Base-by-base conservation (phyloP, 2,329 filamentous ascomycete species). In the Ophiocordyceps polyrhachis-furcata region DNA sequence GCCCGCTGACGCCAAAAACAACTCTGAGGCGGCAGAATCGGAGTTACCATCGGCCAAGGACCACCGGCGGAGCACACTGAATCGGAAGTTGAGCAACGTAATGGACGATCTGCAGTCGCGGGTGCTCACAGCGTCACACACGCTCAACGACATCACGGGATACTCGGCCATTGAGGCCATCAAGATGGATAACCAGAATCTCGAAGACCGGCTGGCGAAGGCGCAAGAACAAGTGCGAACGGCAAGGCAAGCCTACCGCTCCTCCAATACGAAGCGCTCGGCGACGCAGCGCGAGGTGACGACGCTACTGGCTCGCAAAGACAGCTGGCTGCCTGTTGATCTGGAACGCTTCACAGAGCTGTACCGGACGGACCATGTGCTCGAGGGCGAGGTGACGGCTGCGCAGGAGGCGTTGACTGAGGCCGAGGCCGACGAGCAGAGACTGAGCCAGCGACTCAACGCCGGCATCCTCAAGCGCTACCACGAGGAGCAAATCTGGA, bases 401-500 rank as follows among this genome's bases (percentile, higher is more conserved):
- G 79, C 85, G 2, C 80, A 84, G 51, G 77, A 83, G 47, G 70
- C 73, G 14, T 71, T 96, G 23, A 77, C 78, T 15, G 72, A 77
- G 47, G 79, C 85, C 2, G 91, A 98, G 65, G 73, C 74, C 41
- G 76, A 84, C 29, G 78, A 93, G 48, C 83, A 94, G 62, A 79
- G 83, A 49, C 74, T 87, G 1, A 75, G 79, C 45, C 75, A 79
- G 44, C 74, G 79, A 54, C 67, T 98, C 45, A 89, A 83, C 58
- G 79, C 81, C 49, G 79, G 81, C 43, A 95, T 96, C 53, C 68
- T 95, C 44, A 83, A 83, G 49, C 77, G 93, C 48, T 98, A 98
- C 62, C 91, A 98, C 61, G 91, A 98, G 65, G 91, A 98, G 67
- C 91, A 98, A 66, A 93, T 98, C 46, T 98, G 91, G 91, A 93